These are phyloP conservation scores for Arthrinium puccinioides DNA, from an alignment of 2,329 filamentous ascomycete species.

Conservation along the genomic window DNA sequence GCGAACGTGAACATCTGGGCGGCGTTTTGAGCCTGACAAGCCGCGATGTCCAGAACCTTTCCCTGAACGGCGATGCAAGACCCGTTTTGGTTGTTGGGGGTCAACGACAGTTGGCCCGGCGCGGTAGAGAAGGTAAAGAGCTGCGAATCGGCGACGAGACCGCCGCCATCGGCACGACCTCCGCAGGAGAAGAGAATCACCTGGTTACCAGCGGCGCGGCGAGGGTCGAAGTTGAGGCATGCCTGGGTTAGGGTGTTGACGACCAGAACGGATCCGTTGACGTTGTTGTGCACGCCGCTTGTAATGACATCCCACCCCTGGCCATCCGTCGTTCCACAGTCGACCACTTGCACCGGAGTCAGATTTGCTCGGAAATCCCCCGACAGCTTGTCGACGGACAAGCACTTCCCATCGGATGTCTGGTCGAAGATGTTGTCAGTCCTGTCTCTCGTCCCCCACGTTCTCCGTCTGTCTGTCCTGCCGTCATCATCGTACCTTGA, in stretches of 20 bases:
- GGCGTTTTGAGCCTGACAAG: conserved; percentile 30
- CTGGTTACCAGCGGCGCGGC: conserved; percentile 41
- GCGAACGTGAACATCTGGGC: conserved; percentile 34
- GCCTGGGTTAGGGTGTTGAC: conserved; percentile 52
- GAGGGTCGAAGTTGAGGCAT: conserved; percentile 51
- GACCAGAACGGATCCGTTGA: conserved; percentile 37
- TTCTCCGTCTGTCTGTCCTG: too few species aligned
- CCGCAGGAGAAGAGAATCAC: conserved; percentile 52
- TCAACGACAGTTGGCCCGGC: conserved; percentile 32
- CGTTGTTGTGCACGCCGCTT: conserved; percentile 42
- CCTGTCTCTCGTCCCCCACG: too few species aligned
- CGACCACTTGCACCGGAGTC: conserved; percentile 31
- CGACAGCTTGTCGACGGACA: conserved; percentile 33
- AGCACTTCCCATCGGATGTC: conserved; percentile 33
- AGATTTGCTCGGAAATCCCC: conserved; percentile 38
- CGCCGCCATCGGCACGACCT: conserved; percentile 46
- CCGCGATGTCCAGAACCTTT: conserved; percentile 33
- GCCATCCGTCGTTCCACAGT: conserved; percentile 31
- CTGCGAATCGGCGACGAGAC: conserved; percentile 43
- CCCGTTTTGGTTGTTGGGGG: conserved; percentile 35
- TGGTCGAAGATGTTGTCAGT: conserved; percentile 10
- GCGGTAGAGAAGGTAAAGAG: conserved; percentile 39
- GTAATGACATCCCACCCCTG: conserved; percentile 38
- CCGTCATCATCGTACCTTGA: conserved; percentile 29
- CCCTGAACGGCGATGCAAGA: conserved; percentile 40